Conservation (phyloP, 192 early-diverging fungal genomes). For the Linnemannia hyalina region DNA sequence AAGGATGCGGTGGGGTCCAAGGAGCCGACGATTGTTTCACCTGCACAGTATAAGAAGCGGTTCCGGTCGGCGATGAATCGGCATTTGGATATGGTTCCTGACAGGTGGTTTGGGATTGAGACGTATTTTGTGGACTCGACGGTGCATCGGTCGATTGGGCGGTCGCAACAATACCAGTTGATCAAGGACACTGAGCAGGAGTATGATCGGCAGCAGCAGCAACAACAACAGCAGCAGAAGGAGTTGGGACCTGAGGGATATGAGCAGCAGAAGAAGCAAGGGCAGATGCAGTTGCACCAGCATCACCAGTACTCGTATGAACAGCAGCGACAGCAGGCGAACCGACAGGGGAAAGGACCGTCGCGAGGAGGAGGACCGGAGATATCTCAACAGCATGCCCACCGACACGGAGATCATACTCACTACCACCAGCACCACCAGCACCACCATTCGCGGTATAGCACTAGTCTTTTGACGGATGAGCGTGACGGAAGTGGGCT, state of each 20-base stretch:
- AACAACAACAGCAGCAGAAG: conserved; percentile 11
- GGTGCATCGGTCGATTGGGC: conserved; percentile 33
- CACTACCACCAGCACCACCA: conserved; percentile 12
- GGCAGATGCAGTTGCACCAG: conserved; percentile 33
- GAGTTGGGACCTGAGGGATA: neutral
- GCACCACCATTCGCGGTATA: conserved; percentile 10
- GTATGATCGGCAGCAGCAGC: conserved; percentile 13
- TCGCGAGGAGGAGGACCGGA: neutral
- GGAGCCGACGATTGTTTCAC: conserved; percentile 96
- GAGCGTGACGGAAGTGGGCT: neutral
- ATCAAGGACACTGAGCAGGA: neutral
- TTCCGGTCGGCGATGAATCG: conserved; percentile 96
- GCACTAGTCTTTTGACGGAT: conserved; percentile 11
- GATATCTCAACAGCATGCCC: conserved; percentile 4
- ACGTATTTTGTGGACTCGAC: conserved; percentile 17
- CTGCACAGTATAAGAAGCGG: conserved; percentile 92
- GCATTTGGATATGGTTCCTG: conserved; percentile 61
- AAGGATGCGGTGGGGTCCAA: conserved; percentile 94
- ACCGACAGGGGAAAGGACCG: neutral
- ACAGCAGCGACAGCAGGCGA: neutral
- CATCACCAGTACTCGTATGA: conserved; percentile 14
- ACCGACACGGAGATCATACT: conserved; percentile 10
- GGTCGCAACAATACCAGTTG: conserved; percentile 16
- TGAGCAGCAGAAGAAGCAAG: neutral
- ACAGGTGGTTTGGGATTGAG: conserved; percentile 47